Conservation (phyloP, 2,329 filamentous ascomycete species). For the Phoma herbarum region DNA sequence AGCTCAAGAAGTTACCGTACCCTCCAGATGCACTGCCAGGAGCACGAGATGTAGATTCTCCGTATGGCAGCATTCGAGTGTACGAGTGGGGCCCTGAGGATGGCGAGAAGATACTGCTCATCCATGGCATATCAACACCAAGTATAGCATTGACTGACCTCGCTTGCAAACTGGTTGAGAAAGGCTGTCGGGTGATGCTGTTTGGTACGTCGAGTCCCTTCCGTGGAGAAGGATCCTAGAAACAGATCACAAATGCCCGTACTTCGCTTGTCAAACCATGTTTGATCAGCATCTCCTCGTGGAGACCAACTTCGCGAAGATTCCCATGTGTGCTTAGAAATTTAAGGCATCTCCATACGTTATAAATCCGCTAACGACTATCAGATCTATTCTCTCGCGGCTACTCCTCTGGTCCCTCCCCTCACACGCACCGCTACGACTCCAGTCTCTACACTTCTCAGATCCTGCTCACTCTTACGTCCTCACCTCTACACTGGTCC, state of each 20-base stretch:
- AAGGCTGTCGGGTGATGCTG: conserved; percentile 79
- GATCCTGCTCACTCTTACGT: conserved; percentile 74
- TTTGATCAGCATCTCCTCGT: not conserved
- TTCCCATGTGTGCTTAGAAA: not conserved
- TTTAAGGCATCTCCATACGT: not conserved
- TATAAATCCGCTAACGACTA: conserved; percentile 14
- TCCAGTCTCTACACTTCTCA: conserved; percentile 76
- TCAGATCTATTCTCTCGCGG: conserved; percentile 78
- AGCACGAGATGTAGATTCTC: conserved; percentile 71
- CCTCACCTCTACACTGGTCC: conserved; percentile 65
- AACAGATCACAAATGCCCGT: not conserved
- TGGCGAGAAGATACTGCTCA: conserved; percentile 75
- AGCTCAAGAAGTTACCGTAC: conserved; percentile 59
- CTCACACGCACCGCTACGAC: conserved; percentile 71
- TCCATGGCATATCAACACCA: conserved; percentile 86
- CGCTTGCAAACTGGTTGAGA: conserved; percentile 69
- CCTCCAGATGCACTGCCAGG: conserved; percentile 76
- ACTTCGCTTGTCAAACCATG: not conserved
- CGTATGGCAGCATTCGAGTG: conserved; percentile 75
- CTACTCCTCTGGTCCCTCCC: conserved; percentile 74
- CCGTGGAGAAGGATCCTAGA: not conserved
- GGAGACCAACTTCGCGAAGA: not conserved
- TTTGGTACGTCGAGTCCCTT: conserved; percentile 64
- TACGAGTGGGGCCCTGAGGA: conserved; percentile 82
- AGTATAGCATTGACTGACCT: conserved; percentile 73